Evolutionary conservation across 768 basidiomycete species (phyloP).

Genomic region (Tulasnella sp.): DNA sequence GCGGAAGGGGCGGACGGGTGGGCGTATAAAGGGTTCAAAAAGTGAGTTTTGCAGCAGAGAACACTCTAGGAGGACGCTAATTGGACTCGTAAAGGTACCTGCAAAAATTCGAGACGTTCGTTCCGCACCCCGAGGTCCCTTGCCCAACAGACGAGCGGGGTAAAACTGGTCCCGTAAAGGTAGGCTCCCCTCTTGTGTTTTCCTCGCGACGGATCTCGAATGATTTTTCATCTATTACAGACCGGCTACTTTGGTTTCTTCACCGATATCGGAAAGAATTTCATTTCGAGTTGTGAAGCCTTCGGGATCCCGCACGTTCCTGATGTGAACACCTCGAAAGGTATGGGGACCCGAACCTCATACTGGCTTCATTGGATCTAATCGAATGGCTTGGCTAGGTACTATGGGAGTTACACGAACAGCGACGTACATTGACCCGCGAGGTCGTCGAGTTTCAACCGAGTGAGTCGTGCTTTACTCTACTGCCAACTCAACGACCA

Average conservation of each 20-base stretch:
- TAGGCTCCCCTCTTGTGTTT: background rate
- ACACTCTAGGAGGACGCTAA: background rate
- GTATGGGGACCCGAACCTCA: too few relatives aligned
- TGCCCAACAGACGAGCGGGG: constrained; percentile 16
- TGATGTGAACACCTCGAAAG: constrained; percentile 21
- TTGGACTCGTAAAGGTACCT: constrained; percentile 15
- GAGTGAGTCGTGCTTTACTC: too few relatives aligned
- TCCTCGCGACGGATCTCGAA: background rate
- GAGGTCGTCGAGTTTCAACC: constrained; percentile 16
- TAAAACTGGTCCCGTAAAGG: constrained; percentile 9
- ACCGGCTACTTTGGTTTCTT: constrained; percentile 20
- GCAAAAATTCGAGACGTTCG: constrained; percentile 21
- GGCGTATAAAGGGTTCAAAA: constrained; percentile 14
- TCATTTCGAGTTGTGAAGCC: constrained; percentile 20
- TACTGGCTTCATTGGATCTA: too few relatives aligned
- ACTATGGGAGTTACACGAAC: background rate
- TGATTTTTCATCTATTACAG: background rate
- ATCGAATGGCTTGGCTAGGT: background rate
- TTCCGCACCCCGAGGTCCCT: constrained; percentile 18
- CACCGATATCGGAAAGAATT: background rate
- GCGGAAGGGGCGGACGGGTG: constrained; percentile 20
- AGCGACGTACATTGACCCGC: constrained; percentile 20
- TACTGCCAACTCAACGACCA: background rate
- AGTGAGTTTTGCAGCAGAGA: constrained; percentile 3
- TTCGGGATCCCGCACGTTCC: constrained; percentile 15